Evolutionary conservation across 495 filamentous ascomycete genomes (phyloP).

Genomic region (Emericellopsis terricola): DNA sequence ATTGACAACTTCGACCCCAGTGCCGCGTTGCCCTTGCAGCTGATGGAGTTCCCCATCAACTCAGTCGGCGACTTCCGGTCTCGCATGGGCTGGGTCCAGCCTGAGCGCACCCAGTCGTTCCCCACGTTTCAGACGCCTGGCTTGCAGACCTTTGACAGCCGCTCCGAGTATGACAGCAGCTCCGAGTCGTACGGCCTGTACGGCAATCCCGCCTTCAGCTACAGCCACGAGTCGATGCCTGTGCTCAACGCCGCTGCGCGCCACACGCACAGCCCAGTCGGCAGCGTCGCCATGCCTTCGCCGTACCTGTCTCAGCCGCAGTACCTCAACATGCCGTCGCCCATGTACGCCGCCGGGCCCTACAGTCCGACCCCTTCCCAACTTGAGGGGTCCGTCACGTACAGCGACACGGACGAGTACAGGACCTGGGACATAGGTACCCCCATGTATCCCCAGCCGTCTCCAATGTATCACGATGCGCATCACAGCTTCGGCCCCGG

Average conservation of each 20-base stretch:
- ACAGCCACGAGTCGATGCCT: constrained; percentile 36
- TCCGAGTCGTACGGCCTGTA: constrained; percentile 26
- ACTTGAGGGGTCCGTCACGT: constrained; percentile 32
- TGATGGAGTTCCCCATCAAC: constrained; percentile 47
- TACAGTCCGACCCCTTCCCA: constrained; percentile 37
- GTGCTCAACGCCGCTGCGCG: constrained; percentile 17
- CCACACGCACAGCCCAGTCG: constrained; percentile 21
- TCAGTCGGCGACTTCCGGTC: constrained; percentile 40
- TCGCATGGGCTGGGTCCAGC: constrained; percentile 42
- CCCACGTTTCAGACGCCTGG: constrained; percentile 29
- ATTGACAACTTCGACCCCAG: constrained; percentile 23
- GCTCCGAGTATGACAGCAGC: constrained; percentile 17
- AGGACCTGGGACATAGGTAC: constrained; percentile 19
- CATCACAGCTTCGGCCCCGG: constrained; percentile 29
- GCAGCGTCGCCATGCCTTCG: constrained; percentile 30
- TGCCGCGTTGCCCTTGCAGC: constrained; percentile 28
- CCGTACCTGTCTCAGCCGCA: constrained; percentile 26
- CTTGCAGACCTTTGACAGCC: constrained; percentile 22
- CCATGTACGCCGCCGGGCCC: constrained; percentile 27
- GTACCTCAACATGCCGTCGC: constrained; percentile 38
- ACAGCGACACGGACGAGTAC: constrained; percentile 35
- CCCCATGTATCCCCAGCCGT: constrained; percentile 7
- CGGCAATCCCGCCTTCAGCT: constrained; percentile 30
- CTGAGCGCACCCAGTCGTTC: constrained; percentile 32
- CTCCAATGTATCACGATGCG: constrained; percentile 16